These are phyloP conservation scores for Yarrowia sp. DNA, from an alignment of 805 yeast species.

Conservation along the genomic window DNA sequence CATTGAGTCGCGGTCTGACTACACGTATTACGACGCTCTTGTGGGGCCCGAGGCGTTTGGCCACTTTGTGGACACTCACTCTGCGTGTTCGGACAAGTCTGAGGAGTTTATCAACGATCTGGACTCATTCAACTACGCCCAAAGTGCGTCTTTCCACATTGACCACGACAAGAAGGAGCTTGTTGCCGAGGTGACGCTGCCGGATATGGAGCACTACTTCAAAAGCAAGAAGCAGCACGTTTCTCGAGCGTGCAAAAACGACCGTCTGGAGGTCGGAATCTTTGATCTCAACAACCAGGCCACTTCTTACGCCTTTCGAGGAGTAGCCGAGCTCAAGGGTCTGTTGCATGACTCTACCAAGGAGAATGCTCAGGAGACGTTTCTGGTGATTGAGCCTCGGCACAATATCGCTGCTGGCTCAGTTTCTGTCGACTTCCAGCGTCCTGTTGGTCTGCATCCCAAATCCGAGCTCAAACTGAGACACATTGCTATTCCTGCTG, in stretches of 20 bases:
- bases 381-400: neutral
- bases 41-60: neutral
- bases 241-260: slow-evolving; percentile 7
- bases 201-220: neutral
- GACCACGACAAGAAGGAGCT: slow-evolving; percentile 19
- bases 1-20: slow-evolving; percentile 9
- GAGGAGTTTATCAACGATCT: slow-evolving; percentile 4
- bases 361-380: slow-evolving; percentile 8
- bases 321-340: slow-evolving; percentile 4
- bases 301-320: neutral
- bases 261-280: slow-evolving; percentile 17
- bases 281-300: slow-evolving; percentile 8
- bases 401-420: slow-evolving; percentile 8
- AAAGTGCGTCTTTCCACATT: neutral
- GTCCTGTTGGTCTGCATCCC: slow-evolving; percentile 22
- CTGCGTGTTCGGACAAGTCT: neutral
- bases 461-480: neutral
- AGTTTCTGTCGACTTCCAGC: slow-evolving; percentile 10
- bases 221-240: neutral
- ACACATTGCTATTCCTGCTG: neutral
- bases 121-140: slow-evolving; percentile 1
- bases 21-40: neutral
- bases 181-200: slow-evolving; percentile 1
- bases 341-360: slow-evolving; percentile 9
- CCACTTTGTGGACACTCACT: slow-evolving; percentile 9